These are phyloP conservation scores for Sclerotinia trifoliorum DNA, from an alignment of 2,329 filamentous ascomycete genomes.

Conservation along the genomic window DNA sequence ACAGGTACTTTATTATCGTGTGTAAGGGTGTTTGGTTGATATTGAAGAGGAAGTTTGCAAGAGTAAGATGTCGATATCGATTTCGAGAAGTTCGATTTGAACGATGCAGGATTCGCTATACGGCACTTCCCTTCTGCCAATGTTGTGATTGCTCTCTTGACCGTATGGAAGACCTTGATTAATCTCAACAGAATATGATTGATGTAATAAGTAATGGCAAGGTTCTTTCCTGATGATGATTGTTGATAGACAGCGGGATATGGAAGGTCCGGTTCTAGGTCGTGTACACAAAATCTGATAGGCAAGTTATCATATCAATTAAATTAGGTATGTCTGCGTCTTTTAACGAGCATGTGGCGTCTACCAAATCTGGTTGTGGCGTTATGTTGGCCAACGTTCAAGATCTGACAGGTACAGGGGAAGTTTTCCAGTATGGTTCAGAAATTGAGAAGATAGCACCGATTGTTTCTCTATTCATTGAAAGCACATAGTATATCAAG, in stretches of 20 bases:
- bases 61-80: constrained; percentile 2
- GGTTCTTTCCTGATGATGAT: neutral
- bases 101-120: neutral
- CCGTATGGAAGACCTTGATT: neutral
- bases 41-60: neutral
- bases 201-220: neutral
- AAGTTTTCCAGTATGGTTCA: neutral
- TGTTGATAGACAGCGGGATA: neutral
- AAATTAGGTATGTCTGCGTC: neutral
- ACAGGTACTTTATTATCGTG: constrained; percentile 8
- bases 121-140: neutral
- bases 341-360: neutral
- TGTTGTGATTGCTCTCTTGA: neutral
- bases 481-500: neutral
- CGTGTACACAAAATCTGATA: neutral
- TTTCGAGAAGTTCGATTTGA: neutral
- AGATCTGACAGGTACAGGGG: neutral
- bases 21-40: constrained; percentile 1
- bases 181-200: neutral
- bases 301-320: neutral
- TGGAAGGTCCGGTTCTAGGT: neutral
- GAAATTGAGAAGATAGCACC: neutral
- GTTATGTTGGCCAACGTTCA: neutral
- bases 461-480: neutral
- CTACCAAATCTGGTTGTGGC: neutral